These are phyloP conservation scores for Gliomastix tumulicola DNA, from an alignment of 2,329 filamentous ascomycete genomes.

Conservation along the genomic window DNA sequence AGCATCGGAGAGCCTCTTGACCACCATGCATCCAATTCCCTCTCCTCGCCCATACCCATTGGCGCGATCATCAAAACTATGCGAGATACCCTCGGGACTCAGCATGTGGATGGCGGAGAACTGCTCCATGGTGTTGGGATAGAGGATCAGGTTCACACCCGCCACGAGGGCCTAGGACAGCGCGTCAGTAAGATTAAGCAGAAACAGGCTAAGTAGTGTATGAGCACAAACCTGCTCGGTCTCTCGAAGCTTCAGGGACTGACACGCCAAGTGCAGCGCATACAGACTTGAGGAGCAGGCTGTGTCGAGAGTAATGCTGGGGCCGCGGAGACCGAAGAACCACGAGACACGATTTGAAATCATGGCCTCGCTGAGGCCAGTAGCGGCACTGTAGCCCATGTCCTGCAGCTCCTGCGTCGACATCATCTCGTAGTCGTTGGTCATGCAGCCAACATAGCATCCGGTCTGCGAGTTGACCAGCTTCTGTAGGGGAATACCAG, in stretches of 20 bases:
- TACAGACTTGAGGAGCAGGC: conserved; percentile 41
- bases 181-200: background rate
- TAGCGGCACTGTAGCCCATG: conserved; percentile 24
- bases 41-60: conserved; percentile 60
- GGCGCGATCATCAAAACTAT: conserved; percentile 49
- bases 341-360: conserved; percentile 45
- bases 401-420: conserved; percentile 36
- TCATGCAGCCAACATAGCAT: conserved; percentile 40
- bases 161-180: conserved; percentile 4
- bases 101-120: conserved; percentile 26
- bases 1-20: conserved; percentile 53
- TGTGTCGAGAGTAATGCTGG: conserved; percentile 42
- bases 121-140: conserved; percentile 6
- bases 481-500: conserved; percentile 38
- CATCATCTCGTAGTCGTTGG: conserved; percentile 40
- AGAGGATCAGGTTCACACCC: conserved; percentile 6
- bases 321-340: conserved; percentile 44
- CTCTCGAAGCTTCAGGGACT: conserved; percentile 28
- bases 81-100: conserved; percentile 40
- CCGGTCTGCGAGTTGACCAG: conserved; percentile 40
- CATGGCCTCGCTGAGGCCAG: conserved; percentile 25
- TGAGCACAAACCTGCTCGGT: conserved; percentile 7
- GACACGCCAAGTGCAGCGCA: conserved; percentile 39
- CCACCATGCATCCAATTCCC: conserved; percentile 47
- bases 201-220: background rate